phyloP scores from a whole-genome alignment of 495 filamentous ascomycete species.

The Xylaria scruposa region DNA sequence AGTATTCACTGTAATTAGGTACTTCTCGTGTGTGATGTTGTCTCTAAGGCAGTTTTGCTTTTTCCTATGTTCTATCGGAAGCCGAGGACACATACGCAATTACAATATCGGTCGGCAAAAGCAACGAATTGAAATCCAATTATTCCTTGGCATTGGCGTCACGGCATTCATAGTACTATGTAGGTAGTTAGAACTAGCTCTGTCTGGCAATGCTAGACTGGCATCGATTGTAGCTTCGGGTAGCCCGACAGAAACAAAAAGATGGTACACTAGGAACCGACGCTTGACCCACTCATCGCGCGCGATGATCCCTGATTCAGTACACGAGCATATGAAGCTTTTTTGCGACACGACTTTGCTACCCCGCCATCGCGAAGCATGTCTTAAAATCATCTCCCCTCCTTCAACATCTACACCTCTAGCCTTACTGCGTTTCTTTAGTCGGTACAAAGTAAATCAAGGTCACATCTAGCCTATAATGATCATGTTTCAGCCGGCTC shows the following conservation, averaged over 20 bases:
- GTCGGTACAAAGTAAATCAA: not conserved
- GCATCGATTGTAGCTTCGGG: slow-evolving; percentile 2
- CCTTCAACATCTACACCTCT: not conserved
- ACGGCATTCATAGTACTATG: too few species aligned
- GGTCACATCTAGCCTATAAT: not conserved
- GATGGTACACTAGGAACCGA: not conserved
- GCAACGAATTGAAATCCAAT: slow-evolving; percentile 2
- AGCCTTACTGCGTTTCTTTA: not conserved
- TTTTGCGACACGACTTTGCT: not conserved
- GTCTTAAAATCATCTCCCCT: not conserved
- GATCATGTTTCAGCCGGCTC: not conserved
- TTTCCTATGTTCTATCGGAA: not conserved
- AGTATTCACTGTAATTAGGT: too few species aligned
- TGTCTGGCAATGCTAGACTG: not conserved
- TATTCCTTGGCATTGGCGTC: not conserved
- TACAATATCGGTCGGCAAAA: slow-evolving; percentile 4
- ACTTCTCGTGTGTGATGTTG: not conserved
- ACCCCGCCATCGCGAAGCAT: not conserved
- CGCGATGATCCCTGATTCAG: slow-evolving; percentile 16
- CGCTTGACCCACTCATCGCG: slow-evolving; percentile 8
- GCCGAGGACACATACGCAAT: not conserved
- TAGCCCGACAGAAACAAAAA: slow-evolving; percentile 8
- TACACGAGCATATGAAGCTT: not conserved
- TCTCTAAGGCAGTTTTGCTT: not conserved
- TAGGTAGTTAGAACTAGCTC: not conserved